Evolutionary conservation across 176 grass and related monocot genomes (phyloP).

Genomic region (Echinochloa phyllopogon): DNA sequence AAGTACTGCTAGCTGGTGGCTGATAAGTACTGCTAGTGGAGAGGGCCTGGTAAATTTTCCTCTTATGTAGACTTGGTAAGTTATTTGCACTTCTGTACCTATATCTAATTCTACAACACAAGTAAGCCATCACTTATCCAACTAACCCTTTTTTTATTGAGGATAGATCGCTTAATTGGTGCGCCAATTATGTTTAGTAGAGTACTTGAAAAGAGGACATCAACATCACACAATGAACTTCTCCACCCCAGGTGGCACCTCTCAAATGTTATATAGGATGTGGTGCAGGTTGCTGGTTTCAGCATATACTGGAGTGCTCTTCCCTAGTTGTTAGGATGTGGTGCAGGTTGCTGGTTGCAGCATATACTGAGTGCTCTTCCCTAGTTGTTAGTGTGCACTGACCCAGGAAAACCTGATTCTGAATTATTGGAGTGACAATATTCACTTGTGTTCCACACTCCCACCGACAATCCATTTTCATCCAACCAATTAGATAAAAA

Average conservation of each 20-base stretch:
- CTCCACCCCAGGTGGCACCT: conserved; percentile 3
- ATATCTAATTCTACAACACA: neutral
- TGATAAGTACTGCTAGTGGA: too few relatives aligned
- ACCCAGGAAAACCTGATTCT: neutral
- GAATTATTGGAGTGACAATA: neutral
- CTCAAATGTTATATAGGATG: neutral
- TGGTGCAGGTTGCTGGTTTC: neutral
- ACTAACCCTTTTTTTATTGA: neutral
- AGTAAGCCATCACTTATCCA: neutral
- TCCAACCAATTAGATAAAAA: neutral
- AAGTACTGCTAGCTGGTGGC: too few relatives aligned
- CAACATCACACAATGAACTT: neutral
- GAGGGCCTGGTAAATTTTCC: neutral
- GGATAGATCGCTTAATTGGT: neutral
- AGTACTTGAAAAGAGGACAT: neutral
- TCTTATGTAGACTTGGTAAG: neutral
- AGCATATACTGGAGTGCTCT: neutral
- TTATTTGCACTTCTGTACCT: neutral
- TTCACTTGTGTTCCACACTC: neutral
- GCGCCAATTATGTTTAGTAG: neutral
- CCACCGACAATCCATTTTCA: neutral
- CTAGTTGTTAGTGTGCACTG: neutral
- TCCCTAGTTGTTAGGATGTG: neutral
- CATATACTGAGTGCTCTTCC: conserved; percentile 1
- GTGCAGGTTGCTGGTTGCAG: neutral